phyloP scores from a whole-genome alignment of 768 basidiomycete species.

The Russula earlei region DNA sequence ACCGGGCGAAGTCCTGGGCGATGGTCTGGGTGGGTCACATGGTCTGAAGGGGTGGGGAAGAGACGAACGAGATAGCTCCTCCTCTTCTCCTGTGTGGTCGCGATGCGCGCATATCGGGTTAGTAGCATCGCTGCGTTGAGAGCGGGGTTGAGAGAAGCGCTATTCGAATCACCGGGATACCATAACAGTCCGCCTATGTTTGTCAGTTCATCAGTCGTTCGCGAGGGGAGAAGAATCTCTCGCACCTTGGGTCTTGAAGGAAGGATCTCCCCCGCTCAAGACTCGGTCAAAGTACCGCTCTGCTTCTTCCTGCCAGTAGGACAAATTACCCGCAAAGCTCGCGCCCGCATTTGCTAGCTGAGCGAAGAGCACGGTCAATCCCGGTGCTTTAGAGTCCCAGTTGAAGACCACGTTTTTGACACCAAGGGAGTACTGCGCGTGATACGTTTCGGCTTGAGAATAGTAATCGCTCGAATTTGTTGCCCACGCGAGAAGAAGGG shows the following conservation, averaged over 20 bases:
- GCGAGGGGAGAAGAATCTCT: not conserved
- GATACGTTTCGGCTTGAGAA: conserved; percentile 53
- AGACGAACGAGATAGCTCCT: conserved; percentile 48
- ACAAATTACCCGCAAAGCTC: conserved; percentile 40
- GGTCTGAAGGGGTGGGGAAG: not conserved
- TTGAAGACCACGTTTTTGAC: conserved; percentile 59
- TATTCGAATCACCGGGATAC: conserved; percentile 76
- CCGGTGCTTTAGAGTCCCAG: conserved; percentile 83
- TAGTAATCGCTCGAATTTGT: conserved; percentile 52
- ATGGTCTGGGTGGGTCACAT: conserved; percentile 1
- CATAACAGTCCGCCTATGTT: conserved; percentile 65
- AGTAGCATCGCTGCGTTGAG: conserved; percentile 82
- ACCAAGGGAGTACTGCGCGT: conserved; percentile 44
- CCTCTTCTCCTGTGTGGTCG: conserved; percentile 49
- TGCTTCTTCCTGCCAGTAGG: conserved; percentile 57
- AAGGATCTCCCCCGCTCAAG: conserved; percentile 45
- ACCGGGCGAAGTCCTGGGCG: conserved; percentile 57
- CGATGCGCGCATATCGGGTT: conserved; percentile 64
- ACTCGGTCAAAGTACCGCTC: conserved; percentile 72
- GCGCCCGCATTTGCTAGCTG: conserved; percentile 59
- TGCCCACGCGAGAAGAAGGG: conserved; percentile 66
- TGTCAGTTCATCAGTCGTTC: not conserved
- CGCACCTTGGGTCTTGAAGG: conserved; percentile 54
- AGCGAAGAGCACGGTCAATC: conserved; percentile 61
- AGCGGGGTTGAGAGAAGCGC: conserved; percentile 75